phyloP scores from a whole-genome alignment of 768 basidiomycete genomes.

The Termitomyces eurrhizus region DNA sequence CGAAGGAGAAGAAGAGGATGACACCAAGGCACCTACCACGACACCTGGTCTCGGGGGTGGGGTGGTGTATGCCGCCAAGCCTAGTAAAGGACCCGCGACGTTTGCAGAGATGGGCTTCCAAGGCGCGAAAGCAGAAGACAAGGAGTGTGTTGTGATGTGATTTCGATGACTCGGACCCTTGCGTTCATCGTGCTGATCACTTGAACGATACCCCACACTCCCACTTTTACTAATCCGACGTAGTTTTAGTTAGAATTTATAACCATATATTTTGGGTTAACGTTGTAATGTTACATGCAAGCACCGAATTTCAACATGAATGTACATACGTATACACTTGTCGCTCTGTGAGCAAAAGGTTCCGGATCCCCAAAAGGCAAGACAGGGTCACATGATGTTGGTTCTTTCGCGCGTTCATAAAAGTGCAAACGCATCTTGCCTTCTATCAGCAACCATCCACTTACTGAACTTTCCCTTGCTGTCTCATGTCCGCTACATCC shows the following conservation, averaged over 20 bases:
- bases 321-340: neutral
- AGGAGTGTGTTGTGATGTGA: constrained; percentile 89
- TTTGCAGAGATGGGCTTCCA: constrained; percentile 95
- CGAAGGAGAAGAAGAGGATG: constrained; percentile 5
- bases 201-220: neutral
- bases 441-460: constrained; percentile 4
- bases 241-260: neutral
- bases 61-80: constrained; percentile 20
- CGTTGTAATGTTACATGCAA: neutral
- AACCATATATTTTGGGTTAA: neutral
- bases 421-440: constrained; percentile 1
- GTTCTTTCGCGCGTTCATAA: constrained; percentile 11
- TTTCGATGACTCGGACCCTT: neutral
- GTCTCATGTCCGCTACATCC: constrained; percentile 31
- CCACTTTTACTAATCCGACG: neutral
- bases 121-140: constrained; percentile 70
- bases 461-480: neutral
- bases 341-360: neutral
- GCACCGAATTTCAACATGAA: neutral
- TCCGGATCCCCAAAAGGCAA: constrained; percentile 2
- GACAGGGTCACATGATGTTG: constrained; percentile 15
- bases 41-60: constrained; percentile 19
- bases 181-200: neutral
- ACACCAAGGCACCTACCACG: constrained; percentile 8
- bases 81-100: constrained; percentile 54